Conservation (phyloP, 441 rosid species). For the Gossypium gossypioides region DNA sequence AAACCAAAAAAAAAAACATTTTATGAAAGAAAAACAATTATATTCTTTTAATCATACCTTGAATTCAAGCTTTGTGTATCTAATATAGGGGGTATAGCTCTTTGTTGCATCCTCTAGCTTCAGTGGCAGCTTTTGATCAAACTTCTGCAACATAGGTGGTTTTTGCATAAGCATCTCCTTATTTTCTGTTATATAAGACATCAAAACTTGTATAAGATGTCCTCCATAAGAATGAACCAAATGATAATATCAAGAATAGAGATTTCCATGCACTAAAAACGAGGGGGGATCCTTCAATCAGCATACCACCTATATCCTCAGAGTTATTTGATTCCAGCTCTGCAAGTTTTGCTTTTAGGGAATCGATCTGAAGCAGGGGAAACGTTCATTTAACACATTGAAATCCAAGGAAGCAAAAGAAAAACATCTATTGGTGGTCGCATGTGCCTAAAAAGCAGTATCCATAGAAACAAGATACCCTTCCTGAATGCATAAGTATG, state of each 20-base stretch:
- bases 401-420: background rate
- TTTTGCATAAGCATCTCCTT: constrained; percentile 20
- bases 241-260: constrained; percentile 8
- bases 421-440: background rate
- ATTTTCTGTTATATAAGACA: constrained; percentile 27
- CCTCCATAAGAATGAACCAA: background rate
- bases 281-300: constrained; percentile 15
- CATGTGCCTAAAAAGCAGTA: background rate
- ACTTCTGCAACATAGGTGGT: constrained; percentile 27
- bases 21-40: background rate
- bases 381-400: background rate
- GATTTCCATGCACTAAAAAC: background rate
- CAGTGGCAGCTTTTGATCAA: constrained; percentile 8
- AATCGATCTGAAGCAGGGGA: constrained; percentile 43
- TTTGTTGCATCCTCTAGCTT: constrained; percentile 28
- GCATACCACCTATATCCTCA: constrained; percentile 19
- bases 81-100: constrained; percentile 66
- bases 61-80: constrained; percentile 83
- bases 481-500: background rate
- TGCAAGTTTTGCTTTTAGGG: constrained; percentile 55
- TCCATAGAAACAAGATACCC: background rate
- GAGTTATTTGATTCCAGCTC: constrained; percentile 42
- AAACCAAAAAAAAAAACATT: background rate
- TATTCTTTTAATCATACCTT: constrained; percentile 31
- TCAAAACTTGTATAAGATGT: constrained; percentile 4